Conservation (phyloP, 2,329 filamentous ascomycete genomes). For the Penicillium sp. region DNA sequence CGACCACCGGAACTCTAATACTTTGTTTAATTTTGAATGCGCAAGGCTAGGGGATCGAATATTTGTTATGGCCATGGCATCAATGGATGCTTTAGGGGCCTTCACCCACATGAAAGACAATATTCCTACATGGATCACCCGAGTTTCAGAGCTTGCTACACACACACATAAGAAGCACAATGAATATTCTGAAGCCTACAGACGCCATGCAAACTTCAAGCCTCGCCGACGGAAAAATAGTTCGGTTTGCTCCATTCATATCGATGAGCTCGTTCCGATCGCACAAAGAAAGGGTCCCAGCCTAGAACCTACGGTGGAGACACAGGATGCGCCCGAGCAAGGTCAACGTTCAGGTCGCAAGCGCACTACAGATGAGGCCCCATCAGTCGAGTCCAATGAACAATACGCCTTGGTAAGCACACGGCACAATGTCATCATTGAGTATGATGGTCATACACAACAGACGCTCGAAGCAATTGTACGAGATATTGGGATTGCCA, state of each 20-base stretch:
- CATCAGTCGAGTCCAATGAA: conserved; percentile 34
- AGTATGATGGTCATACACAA: conserved; percentile 86
- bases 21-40: not conserved
- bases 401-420: conserved; percentile 60
- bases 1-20: conserved; percentile 8
- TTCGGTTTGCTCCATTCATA: conserved; percentile 44
- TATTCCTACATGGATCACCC: conserved; percentile 45
- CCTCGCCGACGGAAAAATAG: conserved; percentile 41
- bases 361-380: conserved; percentile 33
- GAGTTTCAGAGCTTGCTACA: conserved; percentile 42
- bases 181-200: conserved; percentile 45
- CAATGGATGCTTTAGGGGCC: conserved; percentile 45
- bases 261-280: conserved; percentile 26
- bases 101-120: conserved; percentile 46
- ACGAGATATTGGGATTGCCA: conserved; percentile 72
- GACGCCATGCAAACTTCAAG: conserved; percentile 32
- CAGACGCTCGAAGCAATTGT: conserved; percentile 79
- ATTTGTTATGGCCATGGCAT: conserved; percentile 9
- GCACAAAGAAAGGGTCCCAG: conserved; percentile 15
- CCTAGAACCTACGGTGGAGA: conserved; percentile 6
- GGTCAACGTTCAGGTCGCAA: conserved; percentile 29
- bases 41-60: not conserved
- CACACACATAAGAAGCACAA: conserved; percentile 42
- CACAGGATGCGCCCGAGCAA: conserved; percentile 9
- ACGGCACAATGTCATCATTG: conserved; percentile 78